A percentile compares a stretch with the other conserved stretches of the same genome.
These are phyloP conservation scores for Tuber calosporum DNA, from an alignment of 495 filamentous ascomycete species.

Conservation along the genomic window DNA sequence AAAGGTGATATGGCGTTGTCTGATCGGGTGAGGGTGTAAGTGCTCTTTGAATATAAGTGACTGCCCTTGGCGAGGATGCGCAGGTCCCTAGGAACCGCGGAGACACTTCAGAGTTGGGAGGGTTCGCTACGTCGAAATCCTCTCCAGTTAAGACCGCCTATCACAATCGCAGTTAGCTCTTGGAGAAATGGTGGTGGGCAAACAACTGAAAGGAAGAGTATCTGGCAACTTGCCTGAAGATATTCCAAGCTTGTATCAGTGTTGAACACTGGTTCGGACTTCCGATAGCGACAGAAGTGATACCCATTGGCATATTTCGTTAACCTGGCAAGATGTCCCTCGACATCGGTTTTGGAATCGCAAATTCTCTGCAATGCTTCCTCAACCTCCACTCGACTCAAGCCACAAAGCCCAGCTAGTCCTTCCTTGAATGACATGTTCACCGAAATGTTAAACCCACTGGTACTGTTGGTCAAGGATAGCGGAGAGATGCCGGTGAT, in stretches of 20 bases:
- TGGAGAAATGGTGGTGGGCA: no score
- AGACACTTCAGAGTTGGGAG: background rate
- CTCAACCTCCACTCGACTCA: no score
- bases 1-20: background rate
- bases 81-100: background rate
- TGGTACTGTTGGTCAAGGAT: no score
- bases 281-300: background rate
- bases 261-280: background rate
- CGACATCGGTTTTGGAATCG: background rate
- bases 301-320: background rate
- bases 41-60: conserved; percentile 8
- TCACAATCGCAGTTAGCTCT: no score
- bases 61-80: background rate
- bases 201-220: no score
- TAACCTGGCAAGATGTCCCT: background rate
- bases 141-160: no score
- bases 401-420: no score
- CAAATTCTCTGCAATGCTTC: conserved; percentile 5
- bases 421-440: no score
- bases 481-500: no score
- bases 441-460: no score
- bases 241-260: conserved; percentile 5
- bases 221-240: background rate
- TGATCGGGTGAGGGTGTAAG: background rate
- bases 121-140: background rate